phyloP scores from a whole-genome alignment of 352 stramenopile genomes.

The Phytophthora pini region DNA sequence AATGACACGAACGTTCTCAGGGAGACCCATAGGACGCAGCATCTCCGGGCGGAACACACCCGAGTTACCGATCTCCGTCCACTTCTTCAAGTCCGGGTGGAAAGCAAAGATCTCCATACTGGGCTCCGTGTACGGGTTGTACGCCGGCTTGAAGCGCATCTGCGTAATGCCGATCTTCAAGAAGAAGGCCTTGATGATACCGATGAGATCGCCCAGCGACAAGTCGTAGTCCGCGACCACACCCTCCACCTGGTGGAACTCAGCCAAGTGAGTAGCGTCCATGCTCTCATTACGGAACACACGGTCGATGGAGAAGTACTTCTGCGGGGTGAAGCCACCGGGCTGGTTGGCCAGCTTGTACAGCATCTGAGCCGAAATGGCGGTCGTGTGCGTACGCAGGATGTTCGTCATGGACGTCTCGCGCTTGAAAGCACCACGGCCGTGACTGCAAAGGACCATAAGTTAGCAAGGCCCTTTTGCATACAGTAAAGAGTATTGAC shows the following conservation, averaged over 20 bases:
- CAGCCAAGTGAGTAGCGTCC: conserved; percentile 99
- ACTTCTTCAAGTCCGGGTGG: conserved; percentile 99
- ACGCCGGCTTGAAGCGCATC: conserved; percentile 99
- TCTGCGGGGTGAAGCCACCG: conserved; percentile 96
- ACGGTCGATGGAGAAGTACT: conserved; percentile 99
- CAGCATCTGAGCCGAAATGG: conserved; percentile 99
- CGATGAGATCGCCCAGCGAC: conserved; percentile 98
- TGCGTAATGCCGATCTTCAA: conserved; percentile 97
- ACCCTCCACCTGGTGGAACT: conserved; percentile 99
- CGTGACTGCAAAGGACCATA: conserved; percentile 49
- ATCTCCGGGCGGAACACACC: conserved; percentile 99
- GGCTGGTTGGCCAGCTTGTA: conserved; percentile 97
- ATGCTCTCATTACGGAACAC: conserved; percentile 99
- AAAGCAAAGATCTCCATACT: conserved; percentile 99
- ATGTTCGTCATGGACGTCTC: conserved; percentile 99
- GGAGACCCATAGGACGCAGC: conserved; percentile 98
- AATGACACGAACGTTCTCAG: conserved; percentile 99
- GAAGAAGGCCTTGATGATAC: conserved; percentile 99
- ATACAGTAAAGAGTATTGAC: too few species aligned
- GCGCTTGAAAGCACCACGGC: conserved; percentile 89
- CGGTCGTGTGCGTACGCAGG: conserved; percentile 99
- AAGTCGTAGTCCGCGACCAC: conserved; percentile 99
- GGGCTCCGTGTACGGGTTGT: conserved; percentile 99
- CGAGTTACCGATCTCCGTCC: conserved; percentile 99
- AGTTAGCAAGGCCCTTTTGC: not conserved